A percentile compares a stretch with the other conserved stretches of the same genome.
Conservation (phyloP, 176 grass and related monocot species). For the Lolium multiflorum region DNA sequence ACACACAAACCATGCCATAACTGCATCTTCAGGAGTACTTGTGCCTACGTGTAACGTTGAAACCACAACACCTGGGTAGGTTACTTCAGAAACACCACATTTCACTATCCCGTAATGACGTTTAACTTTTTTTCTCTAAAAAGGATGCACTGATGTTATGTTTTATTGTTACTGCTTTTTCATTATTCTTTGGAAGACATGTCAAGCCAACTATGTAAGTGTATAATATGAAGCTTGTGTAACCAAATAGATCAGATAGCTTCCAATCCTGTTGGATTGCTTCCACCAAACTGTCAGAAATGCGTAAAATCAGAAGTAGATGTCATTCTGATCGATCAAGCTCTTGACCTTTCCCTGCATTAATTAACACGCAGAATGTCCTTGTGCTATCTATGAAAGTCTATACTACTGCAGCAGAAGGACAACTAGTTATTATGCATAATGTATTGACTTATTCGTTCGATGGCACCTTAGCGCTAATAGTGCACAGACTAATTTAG, state of each 20-base stretch:
- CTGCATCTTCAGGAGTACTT: background rate
- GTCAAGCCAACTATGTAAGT: background rate
- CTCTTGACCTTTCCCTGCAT: too few species aligned
- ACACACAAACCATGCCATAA: too few species aligned
- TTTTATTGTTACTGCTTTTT: too few species aligned
- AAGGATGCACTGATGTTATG: too few species aligned
- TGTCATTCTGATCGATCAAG: too few species aligned
- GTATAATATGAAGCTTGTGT: background rate
- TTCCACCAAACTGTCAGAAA: slow-evolving; percentile 11
- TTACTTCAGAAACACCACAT: slow-evolving; percentile 9
- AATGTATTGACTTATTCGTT: background rate
- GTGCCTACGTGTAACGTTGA: background rate
- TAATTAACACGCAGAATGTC: too few species aligned
- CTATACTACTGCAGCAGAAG: background rate
- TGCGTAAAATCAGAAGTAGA: slow-evolving; percentile 53
- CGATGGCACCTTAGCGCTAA: background rate
- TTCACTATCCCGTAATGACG: background rate
- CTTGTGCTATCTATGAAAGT: background rate
- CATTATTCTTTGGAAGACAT: too few species aligned
- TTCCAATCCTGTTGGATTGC: slow-evolving; percentile 2
- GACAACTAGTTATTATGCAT: background rate
- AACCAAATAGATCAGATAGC: background rate
- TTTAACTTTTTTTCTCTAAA: background rate
- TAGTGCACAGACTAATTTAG: background rate
- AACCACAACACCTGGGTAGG: background rate